Evolutionary conservation across 257 asterid genomes (phyloP).

Genomic region (Plantago major): DNA sequence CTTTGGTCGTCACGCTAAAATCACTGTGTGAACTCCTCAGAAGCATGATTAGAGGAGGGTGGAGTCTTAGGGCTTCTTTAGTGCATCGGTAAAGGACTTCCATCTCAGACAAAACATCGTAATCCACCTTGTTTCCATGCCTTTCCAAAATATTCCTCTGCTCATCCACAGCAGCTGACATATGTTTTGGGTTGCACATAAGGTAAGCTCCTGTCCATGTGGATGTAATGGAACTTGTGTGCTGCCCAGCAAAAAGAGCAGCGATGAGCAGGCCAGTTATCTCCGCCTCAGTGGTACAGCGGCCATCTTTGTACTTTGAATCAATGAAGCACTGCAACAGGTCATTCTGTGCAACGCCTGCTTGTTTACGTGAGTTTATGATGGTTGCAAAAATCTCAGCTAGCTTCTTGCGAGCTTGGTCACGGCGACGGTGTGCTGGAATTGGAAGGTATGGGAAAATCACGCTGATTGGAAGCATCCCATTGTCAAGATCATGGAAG

Average conservation of each 20-base stretch:
- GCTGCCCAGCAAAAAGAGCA: slow-evolving; percentile 97
- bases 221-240: slow-evolving; percentile 94
- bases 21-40: slow-evolving; percentile 82
- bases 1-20: slow-evolving; percentile 69
- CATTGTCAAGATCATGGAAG: slow-evolving; percentile 90
- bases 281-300: slow-evolving; percentile 70
- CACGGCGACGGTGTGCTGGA: slow-evolving; percentile 90
- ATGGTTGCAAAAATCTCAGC: slow-evolving; percentile 62
- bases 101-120: slow-evolving; percentile 87
- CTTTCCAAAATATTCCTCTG: slow-evolving; percentile 58
- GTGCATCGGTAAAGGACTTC: slow-evolving; percentile 75
- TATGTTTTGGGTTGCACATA: slow-evolving; percentile 62
- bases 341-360: slow-evolving; percentile 60
- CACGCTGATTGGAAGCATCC: slow-evolving; percentile 95
- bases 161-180: slow-evolving; percentile 70
- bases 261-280: slow-evolving; percentile 88
- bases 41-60: slow-evolving; percentile 92
- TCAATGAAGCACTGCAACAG: slow-evolving; percentile 90
- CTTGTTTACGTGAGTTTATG: slow-evolving; percentile 60
- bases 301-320: slow-evolving; percentile 91
- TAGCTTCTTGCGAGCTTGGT: slow-evolving; percentile 84
- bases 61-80: slow-evolving; percentile 91
- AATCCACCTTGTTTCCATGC: slow-evolving; percentile 72
- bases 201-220: slow-evolving; percentile 96
- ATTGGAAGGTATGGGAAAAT: slow-evolving; percentile 86